Base-by-base conservation (phyloP, 1,284 basidiomycete genomes). In the Ceratobasidium sp. region DNA sequence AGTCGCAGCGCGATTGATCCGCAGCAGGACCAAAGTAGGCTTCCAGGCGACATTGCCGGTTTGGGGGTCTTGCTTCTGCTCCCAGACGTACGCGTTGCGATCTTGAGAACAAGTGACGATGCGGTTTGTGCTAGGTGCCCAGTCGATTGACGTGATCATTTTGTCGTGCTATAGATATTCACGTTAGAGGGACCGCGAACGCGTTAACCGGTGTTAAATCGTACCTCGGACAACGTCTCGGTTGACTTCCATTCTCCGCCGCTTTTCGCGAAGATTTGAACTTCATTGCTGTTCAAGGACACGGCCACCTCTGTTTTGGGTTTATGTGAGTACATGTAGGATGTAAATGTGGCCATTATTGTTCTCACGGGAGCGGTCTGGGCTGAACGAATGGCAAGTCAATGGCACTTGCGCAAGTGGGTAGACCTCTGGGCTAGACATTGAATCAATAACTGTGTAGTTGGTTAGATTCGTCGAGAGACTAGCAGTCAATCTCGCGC, bases 71-170 rank as follows among this genome's bases (percentile, higher is more conserved):
- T 86, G 83, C 16, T 87, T 88, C 77, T 92, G 89, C 71, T 92
- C 90, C 97, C 97, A 99, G 36, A 99, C 97, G 79, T 99, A 99
- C 14, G 97, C 97, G 80, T 99, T 99, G 62, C 97, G 86, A 80
- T 99, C 97, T 81, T 99, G 96, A 30, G 96, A 96, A 77, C 95
- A 95, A 12, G 96, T 98, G 40, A 99, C 97, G 82, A 99, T 96
- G 56, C 94, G 91, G 83, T 99, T 98, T 62, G 96, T 93, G 77
- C 88, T 87, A 9, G 95, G 95, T 2, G 96, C 97, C 97, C 97
- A 99, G 81, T 98, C 96, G 81, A 99, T 97, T 73, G 94, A 95
- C 1, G 96, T 99, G 82, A 99, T 93, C 75, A 92, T 84, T 83
- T 99, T 99, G 85, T 99, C 97, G 83, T 99, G 97, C 95, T 98